A percentile compares a stretch with the other conserved stretches of the same genome.
These are phyloP conservation scores for Lotus japonicus DNA, from an alignment of 306 rosid genomes.

Conservation along the genomic window DNA sequence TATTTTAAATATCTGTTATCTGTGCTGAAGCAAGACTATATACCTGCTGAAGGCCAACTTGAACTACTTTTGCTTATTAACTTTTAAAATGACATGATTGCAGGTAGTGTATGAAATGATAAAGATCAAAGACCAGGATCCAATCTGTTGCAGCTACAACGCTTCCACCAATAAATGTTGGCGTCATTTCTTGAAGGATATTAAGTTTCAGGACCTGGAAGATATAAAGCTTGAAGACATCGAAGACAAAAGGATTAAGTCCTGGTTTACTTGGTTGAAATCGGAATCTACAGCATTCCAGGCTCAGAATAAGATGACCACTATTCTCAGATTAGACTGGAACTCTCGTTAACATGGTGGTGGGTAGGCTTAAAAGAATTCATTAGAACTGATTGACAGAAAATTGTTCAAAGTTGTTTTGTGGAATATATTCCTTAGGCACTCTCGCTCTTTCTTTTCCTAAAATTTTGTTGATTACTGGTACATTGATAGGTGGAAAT, in stretches of 20 bases:
- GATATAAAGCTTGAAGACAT: neutral
- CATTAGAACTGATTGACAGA: neutral
- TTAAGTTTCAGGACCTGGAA: conserved; percentile 27
- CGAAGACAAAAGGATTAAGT: neutral
- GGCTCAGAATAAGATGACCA: neutral
- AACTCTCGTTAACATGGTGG: conserved; percentile 1
- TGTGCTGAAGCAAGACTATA: conserved; percentile 6
- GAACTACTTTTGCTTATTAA: neutral
- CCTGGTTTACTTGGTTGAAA: conserved; percentile 27
- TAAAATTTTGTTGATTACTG: neutral
- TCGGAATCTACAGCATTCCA: neutral
- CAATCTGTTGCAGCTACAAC: conserved; percentile 39
- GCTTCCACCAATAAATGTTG: conserved; percentile 41
- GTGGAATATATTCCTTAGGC: conserved; percentile 5
- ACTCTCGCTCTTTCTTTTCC: neutral
- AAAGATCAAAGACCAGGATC: conserved; percentile 27
- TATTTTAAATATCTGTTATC: neutral
- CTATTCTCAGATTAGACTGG: conserved; percentile 27
- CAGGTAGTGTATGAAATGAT: conserved; percentile 30
- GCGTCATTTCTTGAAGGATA: conserved; percentile 47
- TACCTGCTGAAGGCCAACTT: neutral
- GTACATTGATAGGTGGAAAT: neutral
- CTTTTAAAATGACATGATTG: neutral
- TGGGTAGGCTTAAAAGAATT: neutral
- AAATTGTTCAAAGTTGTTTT: neutral